A percentile compares a stretch with the other conserved stretches of the same genome.
Conservation (phyloP, 306 rosid genomes). For the Datisca glomerata region DNA sequence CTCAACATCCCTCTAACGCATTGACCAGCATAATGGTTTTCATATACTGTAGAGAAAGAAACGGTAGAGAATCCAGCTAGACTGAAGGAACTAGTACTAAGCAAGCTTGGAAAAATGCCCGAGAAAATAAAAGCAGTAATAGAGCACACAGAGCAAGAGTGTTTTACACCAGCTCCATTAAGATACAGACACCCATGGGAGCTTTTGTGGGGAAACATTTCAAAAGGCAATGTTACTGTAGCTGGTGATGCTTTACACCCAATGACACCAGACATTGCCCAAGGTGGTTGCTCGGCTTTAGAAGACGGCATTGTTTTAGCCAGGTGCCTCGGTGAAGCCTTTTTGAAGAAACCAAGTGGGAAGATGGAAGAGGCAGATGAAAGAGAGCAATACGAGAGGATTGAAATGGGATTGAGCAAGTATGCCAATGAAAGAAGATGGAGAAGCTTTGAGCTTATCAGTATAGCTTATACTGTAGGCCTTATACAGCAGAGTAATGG, state of each 20-base stretch:
- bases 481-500: conserved; percentile 24
- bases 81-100: conserved; percentile 33
- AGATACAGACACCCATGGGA: conserved; percentile 65
- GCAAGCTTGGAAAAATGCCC: conserved; percentile 36
- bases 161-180: conserved; percentile 21
- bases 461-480: conserved; percentile 35
- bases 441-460: conserved; percentile 44
- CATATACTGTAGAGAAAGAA: conserved; percentile 29
- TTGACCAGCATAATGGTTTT: too few relatives aligned
- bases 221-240: conserved; percentile 53
- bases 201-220: conserved; percentile 38
- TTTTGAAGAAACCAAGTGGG: conserved; percentile 8
- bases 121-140: conserved; percentile 22
- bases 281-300: conserved; percentile 63
- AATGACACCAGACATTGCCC: conserved; percentile 68
- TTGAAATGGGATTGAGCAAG: conserved; percentile 41
- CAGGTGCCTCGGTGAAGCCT: conserved; percentile 42
- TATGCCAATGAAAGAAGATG: conserved; percentile 51
- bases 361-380: conserved; percentile 8
- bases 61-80: conserved; percentile 19
- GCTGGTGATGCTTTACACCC: conserved; percentile 86
- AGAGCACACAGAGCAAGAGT: conserved; percentile 26
- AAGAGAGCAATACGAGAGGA: conserved; percentile 20
- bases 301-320: conserved; percentile 64
- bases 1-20: too few relatives aligned